Evolutionary conservation across 2,329 filamentous ascomycete species (phyloP), one percentile per base, ranked within the genome.

Genomic region (Ceratocystis colombiana): DNA sequence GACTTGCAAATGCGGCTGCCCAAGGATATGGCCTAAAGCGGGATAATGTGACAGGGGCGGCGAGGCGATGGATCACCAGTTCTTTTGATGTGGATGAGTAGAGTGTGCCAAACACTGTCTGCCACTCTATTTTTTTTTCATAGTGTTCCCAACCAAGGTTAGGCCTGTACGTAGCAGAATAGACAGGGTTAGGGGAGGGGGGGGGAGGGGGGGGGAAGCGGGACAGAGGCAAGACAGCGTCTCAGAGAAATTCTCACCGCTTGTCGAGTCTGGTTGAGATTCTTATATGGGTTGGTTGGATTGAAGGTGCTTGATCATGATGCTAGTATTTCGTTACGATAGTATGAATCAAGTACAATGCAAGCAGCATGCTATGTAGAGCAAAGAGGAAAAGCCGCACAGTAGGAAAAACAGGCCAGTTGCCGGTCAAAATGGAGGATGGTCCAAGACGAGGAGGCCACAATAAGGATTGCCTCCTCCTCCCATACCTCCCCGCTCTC

Each of bases 231-330:
- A 25, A 53, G 48, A 53, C 48, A 53, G 25, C 46, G 48, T 53
- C 48, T 59, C 55, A 37, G 55, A 59, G 55, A 59, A n/a, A 37
- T 37, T 37, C 55, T 59, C 55, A 59, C 55, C 55, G 55, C 55
- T 59, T 37, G 30, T 59, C 55, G 55, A 59, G 55, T 37, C 55
- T 28, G 37, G 37, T 41, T 41, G 37, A 41, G 37, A 41, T 41
- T 41, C 37, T 41, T 3, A 3, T 12, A 12, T 15, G 10, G 12
- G 10, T 15, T 41, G 37, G 12, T 15, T 41, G 37, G 37, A 4
- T 4, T 41, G 37, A 41, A 41, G 37, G 3, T 41, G 37, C 37
- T 41, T 41, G 37, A 41, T 41, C 37, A 15, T 41, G 37, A 41
- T 41, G 12, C 37, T 5, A 4, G 37, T 41, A 41, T 41, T 15